Evolutionary conservation across 106 monocot species (phyloP), one percentile per base, ranked within the genome.

Genomic region (Amphibolis antarctica): DNA sequence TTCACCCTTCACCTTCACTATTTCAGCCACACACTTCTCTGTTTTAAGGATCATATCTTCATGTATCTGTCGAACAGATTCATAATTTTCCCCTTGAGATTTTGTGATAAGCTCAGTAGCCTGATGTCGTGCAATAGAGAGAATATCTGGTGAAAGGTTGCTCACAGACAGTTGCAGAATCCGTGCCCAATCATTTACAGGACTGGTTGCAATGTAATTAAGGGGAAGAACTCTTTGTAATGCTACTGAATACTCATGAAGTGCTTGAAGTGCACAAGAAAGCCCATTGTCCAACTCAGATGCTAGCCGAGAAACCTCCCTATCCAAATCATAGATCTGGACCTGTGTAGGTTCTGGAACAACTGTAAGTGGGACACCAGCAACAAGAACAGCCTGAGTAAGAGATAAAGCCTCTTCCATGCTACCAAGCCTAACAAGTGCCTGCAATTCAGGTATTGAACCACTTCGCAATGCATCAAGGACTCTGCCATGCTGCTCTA

Each of bases 331-430:
- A 79, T 53, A 70, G 69, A 86, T 87, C 30, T 87, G 98, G 20
- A 69, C 78, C 66, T 81, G 89, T 66, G 87, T 88, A 25, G 98
- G 91, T 59, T 98, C 98, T 56, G 98, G 98, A 47, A 98, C 90
- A 75, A 98, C 64, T 51, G 98, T 78, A n/a, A 98, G 75, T 65
- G 98, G 98, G 53, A 98, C 82, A 51, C 85, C 85, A 22, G 87
- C 87, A 4, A 62, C 67, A 25, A 78, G 48, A 78, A 98, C 90
- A 71, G 96, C 73, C 60, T 90, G 76, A 45, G 29, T 79, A 68
- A 98, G 76, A 74, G 89, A 89, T 49, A 98, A 71, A 75, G 72
- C 76, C 53, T 86, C 79, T 64, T 84, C 87, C 67, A 73, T 71
- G 62, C 72, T 63, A 70, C 71, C 72, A 18, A 84, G 61, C 46